Conservation (phyloP, 768 basidiomycete species). For the Phlegmacium glaucopus region DNA sequence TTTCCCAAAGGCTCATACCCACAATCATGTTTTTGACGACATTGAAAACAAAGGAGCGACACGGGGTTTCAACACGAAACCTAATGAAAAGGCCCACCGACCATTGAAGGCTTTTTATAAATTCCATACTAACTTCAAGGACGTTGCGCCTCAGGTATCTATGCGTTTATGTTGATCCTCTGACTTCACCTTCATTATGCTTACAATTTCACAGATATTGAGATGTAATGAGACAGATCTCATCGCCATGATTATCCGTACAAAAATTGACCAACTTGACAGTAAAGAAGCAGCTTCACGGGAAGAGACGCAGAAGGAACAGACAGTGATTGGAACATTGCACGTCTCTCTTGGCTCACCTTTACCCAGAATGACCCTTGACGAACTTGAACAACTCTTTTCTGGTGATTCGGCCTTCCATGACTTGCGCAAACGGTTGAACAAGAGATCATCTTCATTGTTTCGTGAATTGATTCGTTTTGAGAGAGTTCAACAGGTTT, state of each 20-base stretch:
- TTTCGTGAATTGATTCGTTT: background rate
- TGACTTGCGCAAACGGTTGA: no score
- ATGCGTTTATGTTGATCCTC: background rate
- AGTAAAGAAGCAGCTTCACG: background rate
- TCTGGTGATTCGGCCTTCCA: conserved; percentile 1
- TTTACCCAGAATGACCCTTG: background rate
- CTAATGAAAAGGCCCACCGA: conserved; percentile 29
- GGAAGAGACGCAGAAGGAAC: background rate
- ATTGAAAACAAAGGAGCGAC: conserved; percentile 29
- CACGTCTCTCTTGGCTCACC: background rate
- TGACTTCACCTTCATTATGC: background rate
- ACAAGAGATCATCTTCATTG: no score
- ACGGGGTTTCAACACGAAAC: conserved; percentile 26
- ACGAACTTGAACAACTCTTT: background rate
- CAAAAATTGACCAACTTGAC: background rate
- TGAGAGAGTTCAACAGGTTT: background rate
- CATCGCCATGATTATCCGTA: background rate
- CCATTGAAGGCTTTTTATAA: conserved; percentile 23
- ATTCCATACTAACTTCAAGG: conserved; percentile 27
- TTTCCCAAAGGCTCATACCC: conserved; percentile 33
- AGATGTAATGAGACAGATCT: conserved; percentile 1
- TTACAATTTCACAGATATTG: background rate
- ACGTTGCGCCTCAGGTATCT: conserved; percentile 28
- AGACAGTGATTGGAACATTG: background rate
- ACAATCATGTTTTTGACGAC: conserved; percentile 28